A percentile compares a stretch with the other conserved stretches of the same genome.
Conservation (phyloP, 2,329 filamentous ascomycete genomes). For the Albophoma yamanashiensis region DNA sequence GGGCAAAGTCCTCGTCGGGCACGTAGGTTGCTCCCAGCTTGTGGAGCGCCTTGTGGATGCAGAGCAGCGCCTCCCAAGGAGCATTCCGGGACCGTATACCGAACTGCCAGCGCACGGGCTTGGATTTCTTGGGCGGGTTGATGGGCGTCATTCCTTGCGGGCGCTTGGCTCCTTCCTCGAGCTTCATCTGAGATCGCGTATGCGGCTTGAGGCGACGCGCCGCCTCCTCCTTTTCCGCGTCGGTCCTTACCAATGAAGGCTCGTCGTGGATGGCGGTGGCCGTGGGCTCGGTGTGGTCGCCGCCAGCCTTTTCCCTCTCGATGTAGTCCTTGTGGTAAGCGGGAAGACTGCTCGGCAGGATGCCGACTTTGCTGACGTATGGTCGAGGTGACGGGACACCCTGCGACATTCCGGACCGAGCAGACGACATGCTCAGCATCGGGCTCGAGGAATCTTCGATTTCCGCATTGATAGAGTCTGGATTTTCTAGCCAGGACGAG, state of each 20-base stretch:
- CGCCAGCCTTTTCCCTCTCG: constrained; percentile 53
- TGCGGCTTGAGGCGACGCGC: constrained; percentile 78
- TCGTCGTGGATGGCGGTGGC: constrained; percentile 36
- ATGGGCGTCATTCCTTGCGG: constrained; percentile 55
- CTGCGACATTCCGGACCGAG: constrained; percentile 40
- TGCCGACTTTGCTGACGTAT: constrained; percentile 76
- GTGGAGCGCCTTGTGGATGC: constrained; percentile 83
- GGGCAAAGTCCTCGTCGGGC: constrained; percentile 48
- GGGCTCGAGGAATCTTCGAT: constrained; percentile 33
- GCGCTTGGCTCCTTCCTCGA: constrained; percentile 52
- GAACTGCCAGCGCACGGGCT: constrained; percentile 92
- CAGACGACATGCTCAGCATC: constrained; percentile 43
- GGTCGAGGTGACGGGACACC: constrained; percentile 38
- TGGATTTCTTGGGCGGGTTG: constrained; percentile 56
- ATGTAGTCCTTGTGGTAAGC: constrained; percentile 87
- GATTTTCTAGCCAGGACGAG: constrained; percentile 17
- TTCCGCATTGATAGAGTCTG: constrained; percentile 22
- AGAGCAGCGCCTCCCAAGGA: constrained; percentile 86
- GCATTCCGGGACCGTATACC: constrained; percentile 91
- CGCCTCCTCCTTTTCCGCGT: constrained; percentile 72
- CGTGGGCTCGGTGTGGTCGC: constrained; percentile 30
- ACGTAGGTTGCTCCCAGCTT: constrained; percentile 89
- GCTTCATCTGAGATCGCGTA: constrained; percentile 56
- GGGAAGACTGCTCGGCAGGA: constrained; percentile 83
- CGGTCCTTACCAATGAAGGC: constrained; percentile 40